A percentile compares a stretch with the other conserved stretches of the same genome.
Conservation (phyloP, 2,329 filamentous ascomycete species). For the Paraphoma chrysanthemicola region DNA sequence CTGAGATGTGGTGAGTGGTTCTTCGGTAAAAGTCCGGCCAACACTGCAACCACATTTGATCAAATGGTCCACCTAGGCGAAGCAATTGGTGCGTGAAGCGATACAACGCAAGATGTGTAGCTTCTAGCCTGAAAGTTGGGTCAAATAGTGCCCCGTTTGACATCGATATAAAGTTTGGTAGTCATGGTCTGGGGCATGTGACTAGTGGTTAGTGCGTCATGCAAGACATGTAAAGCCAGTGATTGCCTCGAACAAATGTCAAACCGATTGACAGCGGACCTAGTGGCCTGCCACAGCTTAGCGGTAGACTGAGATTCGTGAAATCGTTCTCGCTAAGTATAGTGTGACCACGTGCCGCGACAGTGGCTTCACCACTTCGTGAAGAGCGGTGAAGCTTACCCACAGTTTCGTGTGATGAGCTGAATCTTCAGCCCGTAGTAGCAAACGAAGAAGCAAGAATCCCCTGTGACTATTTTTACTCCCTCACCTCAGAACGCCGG, state of each 20-base stretch:
- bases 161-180: slow-evolving; percentile 21
- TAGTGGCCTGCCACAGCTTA: slow-evolving; percentile 17
- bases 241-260: slow-evolving; percentile 16
- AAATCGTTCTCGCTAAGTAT: slow-evolving; percentile 19
- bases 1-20: not conserved
- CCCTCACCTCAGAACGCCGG: slow-evolving; percentile 25
- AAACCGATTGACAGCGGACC: slow-evolving; percentile 29
- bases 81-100: too few relatives aligned
- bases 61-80: too few relatives aligned
- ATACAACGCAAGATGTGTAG: too few relatives aligned
- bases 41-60: too few relatives aligned
- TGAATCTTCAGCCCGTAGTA: slow-evolving; percentile 8
- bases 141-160: slow-evolving; percentile 17
- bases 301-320: slow-evolving; percentile 11
- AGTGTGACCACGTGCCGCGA: slow-evolving; percentile 19
- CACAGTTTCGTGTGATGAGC: not conserved
- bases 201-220: slow-evolving; percentile 22
- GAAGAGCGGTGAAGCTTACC: slow-evolving; percentile 8
- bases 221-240: slow-evolving; percentile 5
- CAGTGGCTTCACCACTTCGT: slow-evolving; percentile 19
- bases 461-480: slow-evolving; percentile 9
- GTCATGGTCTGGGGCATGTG: slow-evolving; percentile 6
- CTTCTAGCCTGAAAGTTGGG: slow-evolving; percentile 1
- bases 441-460: slow-evolving; percentile 5
- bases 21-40: not conserved